These are phyloP conservation scores for Mediolabrus comicus DNA, from an alignment of 108 stramenopile genomes.

Conservation along the genomic window DNA sequence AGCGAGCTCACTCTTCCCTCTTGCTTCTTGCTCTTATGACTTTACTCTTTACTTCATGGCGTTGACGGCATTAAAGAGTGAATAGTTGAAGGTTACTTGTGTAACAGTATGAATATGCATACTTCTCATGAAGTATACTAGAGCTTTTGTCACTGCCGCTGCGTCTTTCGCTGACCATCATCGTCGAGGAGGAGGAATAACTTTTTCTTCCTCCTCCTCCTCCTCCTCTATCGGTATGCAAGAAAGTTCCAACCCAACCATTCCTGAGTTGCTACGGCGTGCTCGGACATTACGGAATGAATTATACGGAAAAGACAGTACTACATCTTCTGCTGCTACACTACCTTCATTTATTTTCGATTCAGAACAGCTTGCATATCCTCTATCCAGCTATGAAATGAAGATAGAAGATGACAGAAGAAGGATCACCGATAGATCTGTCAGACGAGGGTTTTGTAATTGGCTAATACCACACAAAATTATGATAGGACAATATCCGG, in stretches of 20 bases:
- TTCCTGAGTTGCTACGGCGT: conserved; percentile 8
- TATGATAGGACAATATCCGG: conserved; percentile 78
- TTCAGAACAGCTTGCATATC: conserved; percentile 28
- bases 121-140: not conserved
- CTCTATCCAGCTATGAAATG: conserved; percentile 36
- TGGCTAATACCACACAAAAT: conserved; percentile 65
- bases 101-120: no score
- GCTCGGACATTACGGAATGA: conserved; percentile 16
- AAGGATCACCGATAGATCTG: not conserved
- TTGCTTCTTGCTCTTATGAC: no score
- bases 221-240: no score
- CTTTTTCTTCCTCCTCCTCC: no score
- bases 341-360: conserved; percentile 31
- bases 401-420: not conserved
- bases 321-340: no score
- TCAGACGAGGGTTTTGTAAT: conserved; percentile 59
- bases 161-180: not conserved
- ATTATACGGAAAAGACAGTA: conserved; percentile 11
- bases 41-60: no score
- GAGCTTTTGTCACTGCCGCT: not conserved
- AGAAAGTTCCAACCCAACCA: conserved; percentile 6
- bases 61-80: no score
- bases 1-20: no score
- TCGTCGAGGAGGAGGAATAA: not conserved
- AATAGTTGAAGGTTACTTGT: no score